Base-by-base conservation (phyloP, 2,329 filamentous ascomycete genomes). In the Aspergillus intermedius region DNA sequence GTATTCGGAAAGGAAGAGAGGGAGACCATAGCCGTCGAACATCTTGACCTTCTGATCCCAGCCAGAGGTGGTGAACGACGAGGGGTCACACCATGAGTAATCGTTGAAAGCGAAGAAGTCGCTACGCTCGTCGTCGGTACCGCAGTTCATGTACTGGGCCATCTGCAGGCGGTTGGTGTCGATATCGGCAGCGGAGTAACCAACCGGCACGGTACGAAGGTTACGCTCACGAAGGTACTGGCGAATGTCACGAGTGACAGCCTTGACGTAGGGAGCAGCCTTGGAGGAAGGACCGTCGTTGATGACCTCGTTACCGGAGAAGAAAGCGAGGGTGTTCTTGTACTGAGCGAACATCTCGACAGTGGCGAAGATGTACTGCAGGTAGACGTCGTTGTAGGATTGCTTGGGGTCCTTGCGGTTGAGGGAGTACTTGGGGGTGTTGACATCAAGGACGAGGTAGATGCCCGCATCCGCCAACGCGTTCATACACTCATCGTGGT, bases 1-100 rank as follows among this genome's bases (percentile, higher is more conserved):
- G 66, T 87, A 97, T 71, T 97, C 93, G 45, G 91, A 96, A 47
- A 98, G 79, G 82, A 95, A 96, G 64, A 95, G 85, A 50, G 91
- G 88, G 47, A 95, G 76, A 60, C 88, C 88, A 68, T 95, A 95
- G 68, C 87, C 81, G 54, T 81, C 83, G 72, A 91, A 95, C 74
- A 86, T 88, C 77, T 87, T 79, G 53, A 95, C 90, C 80, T 95
- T 95, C 65, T 85, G 71, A 69, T 89, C 80, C 89, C 90, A 96
- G 58, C 88, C 89, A 37, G 90, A 85, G 42, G 71, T 75, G 42
- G 70, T 67, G 74, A 86, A 98, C 53, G 85, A 87, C 68, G 94
- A 87, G 56, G 82, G 79, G 47, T 91, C 89, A 76, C 84, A 84
- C 72, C 82, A 76, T 51, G 83, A 84, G 70, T 87, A 87, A 72